Conservation (phyloP, 306 rosid species). For the Sophora flavescens region DNA sequence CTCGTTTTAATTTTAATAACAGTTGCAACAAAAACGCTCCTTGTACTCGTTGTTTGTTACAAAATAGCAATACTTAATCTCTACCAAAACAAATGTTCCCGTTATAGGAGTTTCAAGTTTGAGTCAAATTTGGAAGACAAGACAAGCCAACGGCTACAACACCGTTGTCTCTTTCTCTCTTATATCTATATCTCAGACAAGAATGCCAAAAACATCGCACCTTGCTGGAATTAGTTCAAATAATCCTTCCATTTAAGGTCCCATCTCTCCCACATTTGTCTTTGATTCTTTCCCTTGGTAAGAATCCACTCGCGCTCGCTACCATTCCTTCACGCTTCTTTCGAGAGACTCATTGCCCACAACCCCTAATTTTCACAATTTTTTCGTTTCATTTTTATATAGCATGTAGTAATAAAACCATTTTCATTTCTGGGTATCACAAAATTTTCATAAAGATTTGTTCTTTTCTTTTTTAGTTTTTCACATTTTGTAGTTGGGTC, state of each 20-base stretch:
- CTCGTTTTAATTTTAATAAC: too few species aligned
- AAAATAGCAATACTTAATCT: neutral
- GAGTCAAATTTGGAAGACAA: slow-evolving; percentile 37
- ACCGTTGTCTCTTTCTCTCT: slow-evolving; percentile 16
- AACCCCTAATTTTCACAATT: neutral
- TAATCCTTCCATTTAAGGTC: slow-evolving; percentile 57
- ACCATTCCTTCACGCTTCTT: slow-evolving; percentile 39
- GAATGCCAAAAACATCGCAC: slow-evolving; percentile 50
- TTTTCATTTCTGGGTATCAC: neutral
- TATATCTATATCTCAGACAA: slow-evolving; percentile 39
- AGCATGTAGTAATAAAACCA: neutral
- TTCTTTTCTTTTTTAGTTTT: neutral
- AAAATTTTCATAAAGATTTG: neutral
- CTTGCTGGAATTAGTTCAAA: slow-evolving; percentile 27
- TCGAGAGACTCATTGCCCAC: slow-evolving; percentile 30
- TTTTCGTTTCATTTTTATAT: neutral
- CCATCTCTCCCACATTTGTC: slow-evolving; percentile 43
- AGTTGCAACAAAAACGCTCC: slow-evolving; percentile 20
- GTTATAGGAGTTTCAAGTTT: slow-evolving; percentile 14
- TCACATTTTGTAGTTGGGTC: slow-evolving; percentile 12
- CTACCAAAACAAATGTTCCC: slow-evolving; percentile 35
- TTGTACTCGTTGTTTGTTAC: neutral
- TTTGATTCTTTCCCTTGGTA: slow-evolving; percentile 70
- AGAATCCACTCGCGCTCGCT: slow-evolving; percentile 76
- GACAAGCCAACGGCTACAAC: slow-evolving; percentile 64